Evolutionary conservation across 345 rosid genomes (phyloP).

Genomic region (Populus nigra): DNA sequence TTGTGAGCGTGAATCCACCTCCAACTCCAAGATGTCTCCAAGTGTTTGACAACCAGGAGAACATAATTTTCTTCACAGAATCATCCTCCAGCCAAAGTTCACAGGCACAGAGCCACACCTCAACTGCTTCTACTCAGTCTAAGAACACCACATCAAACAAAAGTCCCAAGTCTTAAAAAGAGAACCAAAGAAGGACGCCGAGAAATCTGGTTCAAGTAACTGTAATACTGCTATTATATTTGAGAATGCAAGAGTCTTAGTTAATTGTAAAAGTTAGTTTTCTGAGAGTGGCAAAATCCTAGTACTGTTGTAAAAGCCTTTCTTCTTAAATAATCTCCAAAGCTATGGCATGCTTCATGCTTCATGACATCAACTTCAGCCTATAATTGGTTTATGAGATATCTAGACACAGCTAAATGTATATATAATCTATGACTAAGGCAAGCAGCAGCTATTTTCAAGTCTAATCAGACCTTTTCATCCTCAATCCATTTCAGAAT

Average conservation of each 20-base stretch:
- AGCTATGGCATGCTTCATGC: not conserved
- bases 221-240: no score
- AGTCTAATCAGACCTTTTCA: not conserved
- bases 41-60: constrained; percentile 38
- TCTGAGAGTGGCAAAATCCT: not conserved
- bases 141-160: constrained; percentile 27
- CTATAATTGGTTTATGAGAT: not conserved
- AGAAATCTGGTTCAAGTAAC: not conserved
- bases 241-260: not conserved
- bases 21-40: constrained; percentile 61
- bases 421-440: not conserved
- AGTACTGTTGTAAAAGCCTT: not conserved
- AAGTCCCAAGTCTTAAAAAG: constrained; percentile 11
- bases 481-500: not conserved
- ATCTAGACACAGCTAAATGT: not conserved
- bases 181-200: not conserved
- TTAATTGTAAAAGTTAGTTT: not conserved
- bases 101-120: constrained; percentile 29
- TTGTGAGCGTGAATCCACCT: constrained; percentile 54
- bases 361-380: not conserved
- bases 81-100: constrained; percentile 43
- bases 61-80: constrained; percentile 45
- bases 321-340: not conserved
- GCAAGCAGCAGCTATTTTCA: not conserved
- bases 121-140: constrained; percentile 25